phyloP scores from a whole-genome alignment of 2,329 filamentous ascomycete genomes.

The Ophiostoma ips region DNA sequence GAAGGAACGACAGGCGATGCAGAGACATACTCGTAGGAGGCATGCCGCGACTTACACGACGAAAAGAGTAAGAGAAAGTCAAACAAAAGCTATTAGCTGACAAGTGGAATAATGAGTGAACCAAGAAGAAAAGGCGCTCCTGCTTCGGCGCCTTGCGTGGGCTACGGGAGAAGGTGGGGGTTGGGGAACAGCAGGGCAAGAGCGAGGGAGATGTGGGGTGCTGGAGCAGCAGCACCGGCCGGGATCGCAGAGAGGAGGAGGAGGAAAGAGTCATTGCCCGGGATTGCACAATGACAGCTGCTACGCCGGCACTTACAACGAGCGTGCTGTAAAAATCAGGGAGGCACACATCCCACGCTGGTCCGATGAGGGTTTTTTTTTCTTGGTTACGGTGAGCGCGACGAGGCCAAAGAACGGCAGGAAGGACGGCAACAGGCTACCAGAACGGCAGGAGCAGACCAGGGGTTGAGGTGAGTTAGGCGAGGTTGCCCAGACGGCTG shows the following conservation, averaged over 20 bases:
- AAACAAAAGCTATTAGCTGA: neutral
- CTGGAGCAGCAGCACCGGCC: no score
- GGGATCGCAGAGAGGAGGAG: neutral
- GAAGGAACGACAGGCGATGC: neutral
- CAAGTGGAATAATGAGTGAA: neutral
- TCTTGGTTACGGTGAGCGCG: no score
- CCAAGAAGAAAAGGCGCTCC: slow-evolving; percentile 6
- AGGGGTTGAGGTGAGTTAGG: neutral
- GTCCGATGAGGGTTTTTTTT: no score
- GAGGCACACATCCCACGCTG: no score
- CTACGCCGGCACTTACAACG: no score
- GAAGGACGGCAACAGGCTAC: no score
- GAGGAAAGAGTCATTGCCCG: no score
- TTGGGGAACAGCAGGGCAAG: neutral
- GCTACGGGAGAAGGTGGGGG: neutral
- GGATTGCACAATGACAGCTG: no score
- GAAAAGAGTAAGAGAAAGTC: slow-evolving; percentile 7
- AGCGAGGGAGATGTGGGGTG: neutral
- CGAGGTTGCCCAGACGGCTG: neutral
- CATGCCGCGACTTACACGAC: slow-evolving; percentile 6
- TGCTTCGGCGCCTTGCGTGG: slow-evolving; percentile 9
- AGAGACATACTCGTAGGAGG: neutral
- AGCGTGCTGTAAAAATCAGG: no score
- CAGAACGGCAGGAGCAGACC: no score
- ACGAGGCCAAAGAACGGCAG: no score